Conservation (phyloP, 2,329 filamentous ascomycete genomes). For the Aureobasidium lini region DNA sequence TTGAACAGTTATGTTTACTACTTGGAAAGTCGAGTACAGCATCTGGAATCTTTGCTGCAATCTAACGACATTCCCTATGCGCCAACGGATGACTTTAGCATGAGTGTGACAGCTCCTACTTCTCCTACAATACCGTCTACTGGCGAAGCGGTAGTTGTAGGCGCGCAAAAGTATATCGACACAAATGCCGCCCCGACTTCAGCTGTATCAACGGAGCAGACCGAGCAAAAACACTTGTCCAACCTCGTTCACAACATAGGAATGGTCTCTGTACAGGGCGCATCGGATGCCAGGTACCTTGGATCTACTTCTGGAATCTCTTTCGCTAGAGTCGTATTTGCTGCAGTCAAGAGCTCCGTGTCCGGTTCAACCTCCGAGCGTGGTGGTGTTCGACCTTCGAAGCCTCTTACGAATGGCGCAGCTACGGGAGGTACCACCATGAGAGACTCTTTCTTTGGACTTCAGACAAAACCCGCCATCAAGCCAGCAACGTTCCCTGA, state of each 20-base stretch:
- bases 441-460: conserved; percentile 94
- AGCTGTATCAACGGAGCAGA: conserved; percentile 35
- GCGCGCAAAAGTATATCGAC: not conserved
- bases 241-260: conserved; percentile 62
- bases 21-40: conserved; percentile 75
- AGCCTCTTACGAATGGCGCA: conserved; percentile 42
- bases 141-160: not conserved
- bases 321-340: conserved; percentile 88
- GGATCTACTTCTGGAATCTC: conserved; percentile 86
- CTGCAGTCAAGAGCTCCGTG: conserved; percentile 75
- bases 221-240: conserved; percentile 55
- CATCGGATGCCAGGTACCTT: conserved; percentile 71
- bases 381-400: conserved; percentile 52
- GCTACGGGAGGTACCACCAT: conserved; percentile 64
- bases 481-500: conserved; percentile 78
- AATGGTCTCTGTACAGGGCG: conserved; percentile 70
- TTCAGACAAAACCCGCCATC: conserved; percentile 84
- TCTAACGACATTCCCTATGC: conserved; percentile 65
- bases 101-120: conserved; percentile 21
- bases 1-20: conserved; percentile 78
- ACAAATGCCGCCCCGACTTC: not conserved
- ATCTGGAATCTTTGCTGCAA: conserved; percentile 69
- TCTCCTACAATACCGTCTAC: not conserved
- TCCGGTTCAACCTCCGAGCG: conserved; percentile 54
- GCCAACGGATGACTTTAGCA: conserved; percentile 56